These are phyloP conservation scores for Penicillium italicum DNA, from an alignment of 2,329 filamentous ascomycete genomes.

Conservation along the genomic window DNA sequence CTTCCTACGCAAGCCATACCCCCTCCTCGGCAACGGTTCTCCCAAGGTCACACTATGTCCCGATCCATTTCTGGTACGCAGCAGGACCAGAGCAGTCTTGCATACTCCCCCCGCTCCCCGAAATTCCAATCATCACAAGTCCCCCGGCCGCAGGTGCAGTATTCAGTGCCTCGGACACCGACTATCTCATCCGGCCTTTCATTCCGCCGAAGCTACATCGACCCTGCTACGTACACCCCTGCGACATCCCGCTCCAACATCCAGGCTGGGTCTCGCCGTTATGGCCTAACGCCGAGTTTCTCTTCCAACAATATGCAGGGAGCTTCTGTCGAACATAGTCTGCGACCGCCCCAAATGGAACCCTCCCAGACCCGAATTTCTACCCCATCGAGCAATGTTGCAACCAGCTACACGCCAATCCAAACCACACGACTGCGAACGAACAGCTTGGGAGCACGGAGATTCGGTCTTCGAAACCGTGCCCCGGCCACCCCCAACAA, in stretches of 20 bases:
- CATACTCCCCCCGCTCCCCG: conserved; percentile 22
- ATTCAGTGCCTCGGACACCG: conserved; percentile 29
- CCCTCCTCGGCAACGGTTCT: conserved; percentile 34
- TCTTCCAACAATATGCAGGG: conserved; percentile 19
- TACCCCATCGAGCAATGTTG: conserved; percentile 35
- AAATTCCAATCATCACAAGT: conserved; percentile 23
- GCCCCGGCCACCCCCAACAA: conserved; percentile 24
- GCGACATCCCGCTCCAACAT: conserved; percentile 39
- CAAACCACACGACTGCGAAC: conserved; percentile 36
- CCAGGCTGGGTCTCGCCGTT: conserved; percentile 42
- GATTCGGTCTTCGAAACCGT: conserved; percentile 34
- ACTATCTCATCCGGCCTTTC: conserved; percentile 31
- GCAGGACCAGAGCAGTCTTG: conserved; percentile 20
- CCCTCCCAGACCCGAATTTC: conserved; percentile 32
- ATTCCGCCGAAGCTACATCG: conserved; percentile 37
- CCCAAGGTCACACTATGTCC: conserved; percentile 27
- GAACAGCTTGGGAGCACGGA: conserved; percentile 37
- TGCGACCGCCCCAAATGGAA: conserved; percentile 20
- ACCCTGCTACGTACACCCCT: conserved; percentile 34
- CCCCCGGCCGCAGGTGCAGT: conserved; percentile 11
- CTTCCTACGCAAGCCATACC: conserved; percentile 28
- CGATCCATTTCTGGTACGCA: conserved; percentile 25
- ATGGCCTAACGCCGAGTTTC: conserved; percentile 28
- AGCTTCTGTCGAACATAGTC: conserved; percentile 19
- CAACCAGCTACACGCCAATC: conserved; percentile 39